Percentiles rank a stretch among this genome's conserved stretches.
Conservation (phyloP, 331 rosid genomes). For the Pyrus hybrid region DNA sequence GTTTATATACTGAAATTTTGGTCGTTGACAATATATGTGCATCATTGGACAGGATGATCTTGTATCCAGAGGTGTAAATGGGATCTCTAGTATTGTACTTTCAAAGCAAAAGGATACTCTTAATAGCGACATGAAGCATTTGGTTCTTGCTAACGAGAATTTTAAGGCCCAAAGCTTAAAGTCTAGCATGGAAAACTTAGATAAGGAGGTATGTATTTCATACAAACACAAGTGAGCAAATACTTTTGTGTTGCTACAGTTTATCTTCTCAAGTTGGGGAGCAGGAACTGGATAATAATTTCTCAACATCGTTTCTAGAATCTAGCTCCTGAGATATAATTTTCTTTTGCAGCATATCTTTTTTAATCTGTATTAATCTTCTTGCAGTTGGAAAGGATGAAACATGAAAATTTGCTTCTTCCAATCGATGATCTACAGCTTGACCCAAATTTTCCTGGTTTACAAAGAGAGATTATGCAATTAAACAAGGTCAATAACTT, state of each 20-base stretch:
- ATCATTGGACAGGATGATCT: constrained; percentile 43
- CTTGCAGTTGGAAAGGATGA: constrained; percentile 88
- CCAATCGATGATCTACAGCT: constrained; percentile 33
- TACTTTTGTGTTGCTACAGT: background rate
- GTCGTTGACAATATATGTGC: constrained; percentile 16
- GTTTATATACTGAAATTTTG: background rate
- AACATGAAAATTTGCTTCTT: constrained; percentile 56
- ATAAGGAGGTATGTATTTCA: constrained; percentile 53
- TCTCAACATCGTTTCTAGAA: no score
- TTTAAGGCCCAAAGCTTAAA: constrained; percentile 43
- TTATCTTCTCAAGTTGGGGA: background rate
- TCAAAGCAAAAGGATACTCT: constrained; percentile 32
- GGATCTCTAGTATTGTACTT: constrained; percentile 26
- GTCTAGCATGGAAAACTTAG: constrained; percentile 72
- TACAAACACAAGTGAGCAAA: background rate
- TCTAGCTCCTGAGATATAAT: no score
- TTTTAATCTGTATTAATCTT: constrained; percentile 13
- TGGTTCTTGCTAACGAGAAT: constrained; percentile 38
- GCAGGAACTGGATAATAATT: background rate
- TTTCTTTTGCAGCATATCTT: no score
- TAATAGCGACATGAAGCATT: constrained; percentile 37
- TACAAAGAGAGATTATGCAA: constrained; percentile 62
- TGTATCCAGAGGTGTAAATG: constrained; percentile 29
- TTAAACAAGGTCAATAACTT: constrained; percentile 54
- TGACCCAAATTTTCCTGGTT: constrained; percentile 49